Percentiles rank a stretch among this genome's conserved stretches.
Conservation (phyloP, 352 stramenopile genomes). For the Achlya hypogyna region DNA sequence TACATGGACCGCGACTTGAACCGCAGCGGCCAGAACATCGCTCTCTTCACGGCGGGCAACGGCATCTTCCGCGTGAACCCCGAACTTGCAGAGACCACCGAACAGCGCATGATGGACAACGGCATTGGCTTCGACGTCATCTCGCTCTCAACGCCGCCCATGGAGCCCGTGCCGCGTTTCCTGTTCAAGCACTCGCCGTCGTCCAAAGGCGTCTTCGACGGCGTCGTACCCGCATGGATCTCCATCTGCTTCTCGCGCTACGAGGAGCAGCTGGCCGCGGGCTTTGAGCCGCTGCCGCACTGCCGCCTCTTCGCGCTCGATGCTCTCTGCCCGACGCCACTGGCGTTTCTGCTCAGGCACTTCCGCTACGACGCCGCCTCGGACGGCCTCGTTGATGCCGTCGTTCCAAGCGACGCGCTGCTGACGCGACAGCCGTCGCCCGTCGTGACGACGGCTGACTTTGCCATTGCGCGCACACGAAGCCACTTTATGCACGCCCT, state of each 20-base stretch:
- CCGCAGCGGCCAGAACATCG: conserved; percentile 93
- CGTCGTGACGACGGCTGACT: background rate
- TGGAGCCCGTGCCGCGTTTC: conserved; percentile 98
- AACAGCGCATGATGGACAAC: conserved; percentile 99
- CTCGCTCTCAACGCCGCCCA: conserved; percentile 87
- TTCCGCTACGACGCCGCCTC: background rate
- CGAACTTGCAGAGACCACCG: conserved; percentile 93
- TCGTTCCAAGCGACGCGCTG: background rate
- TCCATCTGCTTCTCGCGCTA: conserved; percentile 11
- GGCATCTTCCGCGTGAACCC: conserved; percentile 97
- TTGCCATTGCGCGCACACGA: background rate
- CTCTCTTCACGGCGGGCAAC: conserved; percentile 91
- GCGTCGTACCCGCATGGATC: conserved; percentile 7
- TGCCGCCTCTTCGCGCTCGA: conserved; percentile 16
- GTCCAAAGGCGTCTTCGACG: background rate
- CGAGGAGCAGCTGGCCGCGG: background rate
- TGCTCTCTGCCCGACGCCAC: background rate
- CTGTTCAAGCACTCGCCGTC: conserved; percentile 79
- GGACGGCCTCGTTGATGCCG: background rate
- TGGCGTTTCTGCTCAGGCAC: conserved; percentile 15
- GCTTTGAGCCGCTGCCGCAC: conserved; percentile 11
- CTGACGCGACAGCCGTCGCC: background rate
- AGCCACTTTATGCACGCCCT: background rate
- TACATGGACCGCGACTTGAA: conserved; percentile 96
- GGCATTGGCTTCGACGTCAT: conserved; percentile 98